phyloP scores from a whole-genome alignment of 2,329 filamentous ascomycete species.

The Neocatenulostroma microsporum region DNA sequence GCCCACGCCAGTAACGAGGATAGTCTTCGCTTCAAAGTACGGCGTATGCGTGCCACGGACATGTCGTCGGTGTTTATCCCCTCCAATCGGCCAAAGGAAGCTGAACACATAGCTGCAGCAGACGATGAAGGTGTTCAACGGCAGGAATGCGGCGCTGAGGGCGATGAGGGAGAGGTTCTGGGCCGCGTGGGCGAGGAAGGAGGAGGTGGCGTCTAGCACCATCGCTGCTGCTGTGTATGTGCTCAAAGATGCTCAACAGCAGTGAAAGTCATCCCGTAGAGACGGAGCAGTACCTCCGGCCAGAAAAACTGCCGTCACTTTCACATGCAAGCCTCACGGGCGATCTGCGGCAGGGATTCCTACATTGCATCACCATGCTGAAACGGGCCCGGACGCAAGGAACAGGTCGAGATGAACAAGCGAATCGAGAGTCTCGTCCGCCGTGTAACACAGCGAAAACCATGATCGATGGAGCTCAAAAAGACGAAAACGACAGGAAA shows the following conservation, averaged over 20 bases:
- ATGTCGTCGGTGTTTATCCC: conserved; percentile 17
- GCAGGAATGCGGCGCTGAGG: conserved; percentile 40
- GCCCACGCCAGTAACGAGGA: conserved; percentile 65
- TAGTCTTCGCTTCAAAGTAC: conserved; percentile 42
- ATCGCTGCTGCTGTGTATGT: conserved; percentile 1
- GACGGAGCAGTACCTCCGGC: neutral
- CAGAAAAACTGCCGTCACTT: neutral
- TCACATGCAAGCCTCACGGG: conserved; percentile 3
- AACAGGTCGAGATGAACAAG: too few species aligned
- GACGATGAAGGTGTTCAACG: conserved; percentile 43
- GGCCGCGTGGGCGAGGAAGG: conserved; percentile 34
- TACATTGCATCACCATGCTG: neutral
- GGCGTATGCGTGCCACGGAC: conserved; percentile 24
- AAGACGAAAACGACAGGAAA: too few species aligned
- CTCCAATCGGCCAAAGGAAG: conserved; percentile 24
- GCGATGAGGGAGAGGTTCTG: conserved; percentile 42
- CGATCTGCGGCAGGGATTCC: too few species aligned
- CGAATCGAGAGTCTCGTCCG: too few species aligned
- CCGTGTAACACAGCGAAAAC: too few species aligned
- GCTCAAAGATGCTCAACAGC: too few species aligned
- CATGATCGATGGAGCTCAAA: too few species aligned
- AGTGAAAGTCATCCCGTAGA: neutral
- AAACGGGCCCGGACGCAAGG: neutral
- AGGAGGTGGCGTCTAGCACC: conserved; percentile 31
- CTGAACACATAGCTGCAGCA: conserved; percentile 29